These are phyloP conservation scores for Hamamelis virginiana DNA, from an alignment of 164 flowering plant species.

Conservation along the genomic window DNA sequence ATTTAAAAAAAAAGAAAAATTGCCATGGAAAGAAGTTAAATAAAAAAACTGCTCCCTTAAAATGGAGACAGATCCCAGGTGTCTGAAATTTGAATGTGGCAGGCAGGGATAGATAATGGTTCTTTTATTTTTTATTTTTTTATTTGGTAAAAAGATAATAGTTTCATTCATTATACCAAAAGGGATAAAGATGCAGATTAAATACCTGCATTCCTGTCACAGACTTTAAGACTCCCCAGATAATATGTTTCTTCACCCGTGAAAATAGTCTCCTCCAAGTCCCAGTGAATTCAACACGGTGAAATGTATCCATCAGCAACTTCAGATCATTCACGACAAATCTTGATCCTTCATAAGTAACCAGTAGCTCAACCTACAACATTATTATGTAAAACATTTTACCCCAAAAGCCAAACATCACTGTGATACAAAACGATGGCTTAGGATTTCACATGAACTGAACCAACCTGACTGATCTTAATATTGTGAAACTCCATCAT, in stretches of 20 bases:
- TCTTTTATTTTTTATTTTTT: no score
- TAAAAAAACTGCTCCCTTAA: neutral
- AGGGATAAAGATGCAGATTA: neutral
- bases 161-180: no score
- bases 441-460: neutral
- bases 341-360: conserved; percentile 93
- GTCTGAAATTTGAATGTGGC: neutral
- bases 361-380: conserved; percentile 81
- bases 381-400: neutral
- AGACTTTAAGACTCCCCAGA: conserved; percentile 98
- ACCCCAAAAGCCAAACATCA: neutral
- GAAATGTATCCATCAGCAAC: conserved; percentile 93
- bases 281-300: conserved; percentile 87
- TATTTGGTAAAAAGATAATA: no score
- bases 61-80: neutral
- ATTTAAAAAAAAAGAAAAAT: no score
- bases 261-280: conserved; percentile 96
- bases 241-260: conserved; percentile 92
- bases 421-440: neutral
- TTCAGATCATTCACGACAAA: conserved; percentile 88
- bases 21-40: neutral
- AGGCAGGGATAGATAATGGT: no score
- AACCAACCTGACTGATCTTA: conserved; percentile 91
- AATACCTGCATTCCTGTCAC: conserved; percentile 99
- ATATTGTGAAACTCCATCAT: conserved; percentile 93